These are phyloP conservation scores for Fusarium aywerte DNA, from an alignment of 2,329 filamentous ascomycete species.

Conservation along the genomic window DNA sequence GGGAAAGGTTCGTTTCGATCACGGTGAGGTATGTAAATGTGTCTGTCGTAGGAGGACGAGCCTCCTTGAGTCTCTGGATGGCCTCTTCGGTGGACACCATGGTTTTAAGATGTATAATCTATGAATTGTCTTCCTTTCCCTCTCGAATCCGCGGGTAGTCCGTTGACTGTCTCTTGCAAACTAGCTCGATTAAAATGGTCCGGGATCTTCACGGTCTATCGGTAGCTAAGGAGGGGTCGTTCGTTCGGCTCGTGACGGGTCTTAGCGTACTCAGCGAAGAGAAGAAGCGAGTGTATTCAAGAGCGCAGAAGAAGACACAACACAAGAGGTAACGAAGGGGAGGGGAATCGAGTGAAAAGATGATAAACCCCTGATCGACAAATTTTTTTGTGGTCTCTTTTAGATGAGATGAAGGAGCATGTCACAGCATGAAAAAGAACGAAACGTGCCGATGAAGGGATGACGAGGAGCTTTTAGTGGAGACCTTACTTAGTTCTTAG, in stretches of 20 bases:
- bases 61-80: constrained; percentile 60
- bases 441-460: constrained; percentile 36
- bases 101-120: constrained; percentile 5
- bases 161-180: constrained; percentile 8
- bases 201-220: constrained; percentile 7
- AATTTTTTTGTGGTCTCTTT: constrained; percentile 29
- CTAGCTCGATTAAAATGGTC: constrained; percentile 5
- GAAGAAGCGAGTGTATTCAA: constrained; percentile 2
- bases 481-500: constrained; percentile 23
- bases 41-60: constrained; percentile 67
- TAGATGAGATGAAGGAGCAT: constrained; percentile 30
- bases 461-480: constrained; percentile 39
- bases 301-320: background rate
- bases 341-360: background rate
- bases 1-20: constrained; percentile 76
- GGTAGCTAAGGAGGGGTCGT: constrained; percentile 31
- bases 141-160: background rate
- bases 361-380: constrained; percentile 12
- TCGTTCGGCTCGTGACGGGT: constrained; percentile 9
- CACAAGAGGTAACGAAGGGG: background rate
- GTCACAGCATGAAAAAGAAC: constrained; percentile 21
- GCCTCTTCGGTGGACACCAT: constrained; percentile 54
- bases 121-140: background rate
- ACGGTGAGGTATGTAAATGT: constrained; percentile 82
- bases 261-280: background rate